A percentile compares a stretch with the other conserved stretches of the same genome.
Conservation (phyloP, 129 eudicot species). For the Calendula officinalis region DNA sequence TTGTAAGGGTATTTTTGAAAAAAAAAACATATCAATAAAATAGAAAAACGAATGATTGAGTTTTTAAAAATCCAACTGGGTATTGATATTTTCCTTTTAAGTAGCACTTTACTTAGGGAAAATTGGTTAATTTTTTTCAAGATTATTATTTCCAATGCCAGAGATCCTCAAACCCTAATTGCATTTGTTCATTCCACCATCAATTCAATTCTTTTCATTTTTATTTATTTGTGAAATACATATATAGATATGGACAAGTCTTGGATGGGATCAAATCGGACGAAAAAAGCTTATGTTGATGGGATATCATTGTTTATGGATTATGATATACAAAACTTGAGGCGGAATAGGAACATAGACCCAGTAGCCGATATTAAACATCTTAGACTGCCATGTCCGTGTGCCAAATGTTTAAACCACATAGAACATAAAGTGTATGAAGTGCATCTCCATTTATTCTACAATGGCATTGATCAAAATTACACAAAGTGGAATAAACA, state of each 20-base stretch:
- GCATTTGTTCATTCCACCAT: too few species aligned
- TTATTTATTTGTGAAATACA: too few species aligned
- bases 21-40: too few species aligned
- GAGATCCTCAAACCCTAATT: too few species aligned
- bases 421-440: background rate
- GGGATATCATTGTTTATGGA: background rate
- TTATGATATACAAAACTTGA: background rate
- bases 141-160: too few species aligned
- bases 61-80: too few species aligned
- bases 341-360: background rate
- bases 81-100: too few species aligned
- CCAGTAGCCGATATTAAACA: background rate
- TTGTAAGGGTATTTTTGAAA: too few species aligned
- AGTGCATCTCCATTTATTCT: background rate
- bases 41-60: too few species aligned
- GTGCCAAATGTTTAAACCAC: background rate
- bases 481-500: background rate
- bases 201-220: too few species aligned
- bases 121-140: too few species aligned
- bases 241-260: background rate
- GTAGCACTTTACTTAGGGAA: too few species aligned
- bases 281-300: background rate
- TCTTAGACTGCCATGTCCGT: conserved; percentile 1
- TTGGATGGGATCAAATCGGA: background rate
- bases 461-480: background rate